A percentile compares a stretch with the other conserved stretches of the same genome.
Conservation (phyloP, 2,329 filamentous ascomycete genomes). For the Calonectria pteridis region DNA sequence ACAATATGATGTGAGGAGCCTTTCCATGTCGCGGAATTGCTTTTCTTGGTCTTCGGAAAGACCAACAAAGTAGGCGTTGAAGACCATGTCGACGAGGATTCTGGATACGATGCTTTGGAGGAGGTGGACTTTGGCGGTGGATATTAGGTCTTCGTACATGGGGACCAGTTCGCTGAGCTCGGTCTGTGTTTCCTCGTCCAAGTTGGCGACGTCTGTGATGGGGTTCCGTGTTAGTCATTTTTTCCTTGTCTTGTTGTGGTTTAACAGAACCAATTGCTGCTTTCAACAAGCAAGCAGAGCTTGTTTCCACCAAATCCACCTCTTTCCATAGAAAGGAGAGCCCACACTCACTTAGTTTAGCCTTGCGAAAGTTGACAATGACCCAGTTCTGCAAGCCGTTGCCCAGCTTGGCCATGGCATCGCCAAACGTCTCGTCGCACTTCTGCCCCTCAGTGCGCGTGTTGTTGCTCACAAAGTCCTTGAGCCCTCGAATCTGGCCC, state of each 20-base stretch:
- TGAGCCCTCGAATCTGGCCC: conserved; percentile 74
- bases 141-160: conserved; percentile 67
- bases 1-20: conserved; percentile 45
- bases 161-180: conserved; percentile 65
- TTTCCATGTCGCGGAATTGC: conserved; percentile 64
- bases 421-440: conserved; percentile 76
- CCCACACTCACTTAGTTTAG: conserved; percentile 63
- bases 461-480: conserved; percentile 78
- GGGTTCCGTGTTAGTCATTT: background rate
- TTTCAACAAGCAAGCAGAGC: no score
- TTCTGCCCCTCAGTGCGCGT: conserved; percentile 72
- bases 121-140: conserved; percentile 69
- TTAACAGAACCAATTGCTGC: background rate
- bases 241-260: background rate
- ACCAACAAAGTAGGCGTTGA: conserved; percentile 74
- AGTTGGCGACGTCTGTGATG: conserved; percentile 57
- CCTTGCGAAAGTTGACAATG: conserved; percentile 75
- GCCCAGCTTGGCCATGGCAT: conserved; percentile 71
- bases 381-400: conserved; percentile 82
- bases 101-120: conserved; percentile 72
- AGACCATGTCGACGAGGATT: conserved; percentile 71
- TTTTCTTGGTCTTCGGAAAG: conserved; percentile 66
- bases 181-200: conserved; percentile 55
- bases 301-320: no score
- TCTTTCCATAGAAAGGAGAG: background rate